These are phyloP conservation scores for Phytopythium vexans DNA, from an alignment of 352 stramenopile genomes.

Conservation along the genomic window DNA sequence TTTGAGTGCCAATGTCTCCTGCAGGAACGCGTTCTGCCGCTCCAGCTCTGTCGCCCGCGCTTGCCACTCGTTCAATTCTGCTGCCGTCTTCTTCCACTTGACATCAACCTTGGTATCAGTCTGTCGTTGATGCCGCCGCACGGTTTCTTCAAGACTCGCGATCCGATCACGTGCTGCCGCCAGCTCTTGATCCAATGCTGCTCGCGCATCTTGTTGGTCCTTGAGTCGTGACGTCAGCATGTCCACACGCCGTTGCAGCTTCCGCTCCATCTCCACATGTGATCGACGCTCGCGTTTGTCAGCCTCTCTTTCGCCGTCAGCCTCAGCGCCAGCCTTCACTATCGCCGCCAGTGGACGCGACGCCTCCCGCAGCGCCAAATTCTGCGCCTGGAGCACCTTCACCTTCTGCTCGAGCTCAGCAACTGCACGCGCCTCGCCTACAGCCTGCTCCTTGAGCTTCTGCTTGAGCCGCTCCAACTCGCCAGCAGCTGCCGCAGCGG, in stretches of 20 bases:
- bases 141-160: constrained; percentile 25
- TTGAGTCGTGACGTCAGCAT: constrained; percentile 61
- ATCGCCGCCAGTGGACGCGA: constrained; percentile 2
- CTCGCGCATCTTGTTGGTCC: constrained; percentile 57
- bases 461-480: constrained; percentile 55
- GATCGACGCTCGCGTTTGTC: constrained; percentile 12
- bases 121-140: constrained; percentile 18
- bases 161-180: constrained; percentile 31
- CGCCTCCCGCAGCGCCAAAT: constrained; percentile 68
- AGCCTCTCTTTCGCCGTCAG: not conserved
- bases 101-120: constrained; percentile 17
- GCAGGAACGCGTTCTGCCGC: constrained; percentile 52
- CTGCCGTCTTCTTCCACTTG: constrained; percentile 19
- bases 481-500: constrained; percentile 19
- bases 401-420: constrained; percentile 69
- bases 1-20: constrained; percentile 60
- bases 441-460: constrained; percentile 56
- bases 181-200: constrained; percentile 41
- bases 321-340: not conserved
- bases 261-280: constrained; percentile 55
- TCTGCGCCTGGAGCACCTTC: constrained; percentile 74
- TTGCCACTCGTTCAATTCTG: constrained; percentile 29
- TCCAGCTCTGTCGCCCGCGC: constrained; percentile 38
- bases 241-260: constrained; percentile 65
- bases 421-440: constrained; percentile 36